These are phyloP conservation scores for Breviolum minutum DNA, from an alignment of 73 alveolate genomes.

Conservation along the genomic window DNA sequence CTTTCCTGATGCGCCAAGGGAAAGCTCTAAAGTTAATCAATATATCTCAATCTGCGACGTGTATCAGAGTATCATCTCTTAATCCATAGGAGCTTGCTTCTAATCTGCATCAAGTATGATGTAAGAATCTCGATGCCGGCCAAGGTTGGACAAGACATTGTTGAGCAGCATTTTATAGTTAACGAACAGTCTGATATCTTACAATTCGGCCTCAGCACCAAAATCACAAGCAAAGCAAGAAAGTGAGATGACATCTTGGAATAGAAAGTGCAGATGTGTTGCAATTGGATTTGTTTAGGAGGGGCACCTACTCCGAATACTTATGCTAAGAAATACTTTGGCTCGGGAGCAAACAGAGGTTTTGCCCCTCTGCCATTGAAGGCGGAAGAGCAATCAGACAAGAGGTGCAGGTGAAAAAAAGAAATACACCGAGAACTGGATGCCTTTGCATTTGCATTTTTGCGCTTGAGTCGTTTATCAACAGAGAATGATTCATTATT, in stretches of 20 bases:
- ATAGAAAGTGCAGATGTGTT: no score
- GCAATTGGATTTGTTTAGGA: neutral
- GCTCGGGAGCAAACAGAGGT: constrained; percentile 31
- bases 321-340: neutral
- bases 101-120: no score
- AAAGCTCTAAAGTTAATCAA: neutral
- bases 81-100: no score
- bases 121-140: no score
- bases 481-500: neutral
- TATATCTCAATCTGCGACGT: no score
- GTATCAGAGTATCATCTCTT: no score
- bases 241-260: no score
- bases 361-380: neutral
- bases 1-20: neutral
- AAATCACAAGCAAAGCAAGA: no score
- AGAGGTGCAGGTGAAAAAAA: constrained; percentile 25
- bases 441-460: neutral
- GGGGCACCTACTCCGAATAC: constrained; percentile 33
- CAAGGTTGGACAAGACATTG: no score
- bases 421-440: neutral
- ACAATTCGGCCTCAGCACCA: no score
- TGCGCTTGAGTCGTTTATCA: neutral
- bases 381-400: neutral
- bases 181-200: no score
- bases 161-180: no score